Evolutionary conservation across 768 basidiomycete species (phyloP), one percentile per base, ranked within the genome.

Genomic region (Tephrocybe sp.): DNA sequence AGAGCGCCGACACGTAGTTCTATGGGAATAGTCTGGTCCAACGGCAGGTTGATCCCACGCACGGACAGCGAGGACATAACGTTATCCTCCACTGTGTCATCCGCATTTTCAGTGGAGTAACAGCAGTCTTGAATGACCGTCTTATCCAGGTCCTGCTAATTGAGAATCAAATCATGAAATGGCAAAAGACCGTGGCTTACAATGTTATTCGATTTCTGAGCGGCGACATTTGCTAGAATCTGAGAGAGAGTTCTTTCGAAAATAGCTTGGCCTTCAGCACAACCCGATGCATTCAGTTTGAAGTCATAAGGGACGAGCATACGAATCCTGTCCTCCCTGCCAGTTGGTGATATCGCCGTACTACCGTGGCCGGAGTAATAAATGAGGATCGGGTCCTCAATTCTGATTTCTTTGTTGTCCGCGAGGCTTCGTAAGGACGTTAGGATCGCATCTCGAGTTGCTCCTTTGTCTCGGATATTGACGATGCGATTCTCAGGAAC

Each of bases 101-200:
- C 18, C 12, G 18, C 49, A n/a, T n/a, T n/a, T n/a, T n/a, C n/a
- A n/a, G n/a, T n/a, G 10, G 49, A 43, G 40, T 30, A 22, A 19
- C 49, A 51, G 31, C 49, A 51, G 43, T 51, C 49, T 6, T 45
- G 18, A 37, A 51, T 51, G 18, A 51, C 15, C 11, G 49, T 51
- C 49, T 51, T n/a, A 5, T 5, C 27, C 27, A 5, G 6, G 27
- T 51, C n/a, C 1, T 36, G 11, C 21, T 11, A 34, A 18, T 21
- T 19, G 13, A 34, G n/a, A 16, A 42, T 44, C 13, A 23, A 37
- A 16, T 21, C 23, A 9, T 19, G 3, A 23, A 9, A 34, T 33
- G 5, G 22, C 3, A 24, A 38, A 40, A n/a, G n/a, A n/a, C n/a
- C n/a, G 13, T 13, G 12, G 25, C 42, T 23, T 19, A 38, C 49